phyloP scores from a whole-genome alignment of 2,329 filamentous ascomycete genomes.

The Decorospora gaudefroyi region DNA sequence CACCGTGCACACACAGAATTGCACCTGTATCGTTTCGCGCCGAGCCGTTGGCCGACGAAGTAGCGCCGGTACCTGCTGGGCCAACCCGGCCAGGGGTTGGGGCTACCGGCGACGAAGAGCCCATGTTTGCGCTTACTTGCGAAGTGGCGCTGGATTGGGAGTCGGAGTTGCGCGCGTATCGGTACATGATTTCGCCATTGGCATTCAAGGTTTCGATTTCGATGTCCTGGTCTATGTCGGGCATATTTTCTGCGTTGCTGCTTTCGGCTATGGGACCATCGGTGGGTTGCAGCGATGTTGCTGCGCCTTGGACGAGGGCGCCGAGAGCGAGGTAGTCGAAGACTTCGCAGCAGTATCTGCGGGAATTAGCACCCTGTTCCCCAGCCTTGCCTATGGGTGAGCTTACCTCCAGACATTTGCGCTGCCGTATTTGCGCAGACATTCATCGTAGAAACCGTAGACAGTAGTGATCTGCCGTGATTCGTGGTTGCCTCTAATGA shows the following conservation, averaged over 20 bases:
- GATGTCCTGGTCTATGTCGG: constrained; percentile 68
- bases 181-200: constrained; percentile 75
- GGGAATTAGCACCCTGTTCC: not conserved
- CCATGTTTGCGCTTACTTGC: constrained; percentile 37
- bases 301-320: constrained; percentile 86
- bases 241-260: constrained; percentile 55
- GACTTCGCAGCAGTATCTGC: constrained; percentile 83
- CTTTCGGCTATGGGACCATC: constrained; percentile 57
- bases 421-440: constrained; percentile 91
- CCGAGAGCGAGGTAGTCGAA: constrained; percentile 95
- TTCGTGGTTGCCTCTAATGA: constrained; percentile 94
- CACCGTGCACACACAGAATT: constrained; percentile 93
- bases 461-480: constrained; percentile 96
- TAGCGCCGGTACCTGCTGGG: constrained; percentile 78
- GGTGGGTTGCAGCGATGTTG: constrained; percentile 66
- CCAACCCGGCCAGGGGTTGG: constrained; percentile 62
- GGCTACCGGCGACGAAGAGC: constrained; percentile 46
- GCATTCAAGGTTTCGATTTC: constrained; percentile 94
- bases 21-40: constrained; percentile 63
- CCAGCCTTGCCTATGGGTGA: accelerated
- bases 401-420: constrained; percentile 80
- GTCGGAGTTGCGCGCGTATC: constrained; percentile 61
- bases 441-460: constrained; percentile 98
- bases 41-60: constrained; percentile 65
- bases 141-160: constrained; percentile 45